These are phyloP conservation scores for Boletus sp. DNA, from an alignment of 1,284 basidiomycete species.

Conservation along the genomic window DNA sequence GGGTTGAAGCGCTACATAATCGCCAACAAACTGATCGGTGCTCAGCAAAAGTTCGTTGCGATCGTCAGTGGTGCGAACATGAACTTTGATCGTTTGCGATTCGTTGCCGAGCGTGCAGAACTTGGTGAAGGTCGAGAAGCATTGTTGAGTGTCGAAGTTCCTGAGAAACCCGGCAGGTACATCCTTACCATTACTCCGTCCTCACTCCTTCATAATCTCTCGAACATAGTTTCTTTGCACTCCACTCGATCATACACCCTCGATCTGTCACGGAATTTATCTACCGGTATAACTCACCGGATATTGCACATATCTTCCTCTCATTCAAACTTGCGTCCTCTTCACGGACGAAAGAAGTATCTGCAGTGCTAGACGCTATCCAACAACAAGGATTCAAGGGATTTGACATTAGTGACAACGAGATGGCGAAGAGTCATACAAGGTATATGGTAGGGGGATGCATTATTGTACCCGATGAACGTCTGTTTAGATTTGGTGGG, in stretches of 20 bases:
- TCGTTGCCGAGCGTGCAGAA: slow-evolving; percentile 97
- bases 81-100: slow-evolving; percentile 96
- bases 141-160: slow-evolving; percentile 89
- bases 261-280: slow-evolving; percentile 96
- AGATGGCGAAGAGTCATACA: slow-evolving; percentile 93
- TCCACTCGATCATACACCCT: slow-evolving; percentile 88
- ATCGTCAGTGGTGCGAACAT: slow-evolving; percentile 97
- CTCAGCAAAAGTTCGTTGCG: slow-evolving; percentile 86
- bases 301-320: slow-evolving; percentile 82
- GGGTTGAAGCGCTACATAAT: slow-evolving; percentile 90
- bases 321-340: slow-evolving; percentile 83
- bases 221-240: slow-evolving; percentile 74
- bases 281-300: slow-evolving; percentile 79
- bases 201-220: slow-evolving; percentile 8
- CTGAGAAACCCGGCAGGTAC: slow-evolving; percentile 87
- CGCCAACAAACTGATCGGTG: slow-evolving; percentile 77
- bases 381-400: slow-evolving; percentile 74
- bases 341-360: slow-evolving; percentile 66
- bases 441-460: slow-evolving; percentile 94
- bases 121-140: slow-evolving; percentile 95
- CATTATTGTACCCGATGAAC: slow-evolving; percentile 75
- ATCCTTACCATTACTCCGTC: slow-evolving; percentile 19
- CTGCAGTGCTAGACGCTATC: slow-evolving; percentile 62
- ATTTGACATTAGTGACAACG: slow-evolving; percentile 90
- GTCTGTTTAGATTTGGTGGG: slow-evolving; percentile 91